Conservation (phyloP, 192 early-diverging fungal species). For the Gryganskiella cystojenkinii region DNA sequence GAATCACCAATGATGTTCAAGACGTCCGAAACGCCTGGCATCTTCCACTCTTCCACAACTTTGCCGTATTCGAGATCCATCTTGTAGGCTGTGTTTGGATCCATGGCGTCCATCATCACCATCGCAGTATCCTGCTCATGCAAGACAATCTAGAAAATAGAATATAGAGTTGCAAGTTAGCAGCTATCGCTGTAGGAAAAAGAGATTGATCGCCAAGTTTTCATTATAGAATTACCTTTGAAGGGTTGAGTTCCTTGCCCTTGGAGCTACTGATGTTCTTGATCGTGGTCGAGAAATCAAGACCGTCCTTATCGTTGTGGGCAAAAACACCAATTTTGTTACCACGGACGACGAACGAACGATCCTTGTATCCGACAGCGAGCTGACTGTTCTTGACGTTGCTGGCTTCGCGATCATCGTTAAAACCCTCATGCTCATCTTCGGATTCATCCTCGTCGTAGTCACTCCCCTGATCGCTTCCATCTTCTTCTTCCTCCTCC, state of each 20-base stretch:
- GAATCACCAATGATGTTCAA: constrained; percentile 74
- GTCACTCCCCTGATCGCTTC: constrained; percentile 46
- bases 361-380: constrained; percentile 86
- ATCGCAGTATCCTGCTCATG: constrained; percentile 87
- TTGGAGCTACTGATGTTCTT: constrained; percentile 71
- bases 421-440: constrained; percentile 51
- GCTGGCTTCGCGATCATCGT: constrained; percentile 35
- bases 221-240: constrained; percentile 36
- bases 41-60: constrained; percentile 94
- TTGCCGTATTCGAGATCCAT: constrained; percentile 95
- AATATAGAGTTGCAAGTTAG: not conserved
- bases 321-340: constrained; percentile 90
- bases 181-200: not conserved
- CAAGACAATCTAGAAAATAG: constrained; percentile 72
- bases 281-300: constrained; percentile 87
- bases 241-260: constrained; percentile 74
- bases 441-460: constrained; percentile 55
- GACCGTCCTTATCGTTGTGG: constrained; percentile 75
- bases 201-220: not conserved
- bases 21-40: constrained; percentile 77
- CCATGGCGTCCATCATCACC: constrained; percentile 78
- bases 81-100: constrained; percentile 79
- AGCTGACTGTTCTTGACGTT: constrained; percentile 79
- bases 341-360: constrained; percentile 93
- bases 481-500: constrained; percentile 21